Conservation (phyloP, 495 filamentous ascomycete species). For the Tuber microsphaerosporum region DNA sequence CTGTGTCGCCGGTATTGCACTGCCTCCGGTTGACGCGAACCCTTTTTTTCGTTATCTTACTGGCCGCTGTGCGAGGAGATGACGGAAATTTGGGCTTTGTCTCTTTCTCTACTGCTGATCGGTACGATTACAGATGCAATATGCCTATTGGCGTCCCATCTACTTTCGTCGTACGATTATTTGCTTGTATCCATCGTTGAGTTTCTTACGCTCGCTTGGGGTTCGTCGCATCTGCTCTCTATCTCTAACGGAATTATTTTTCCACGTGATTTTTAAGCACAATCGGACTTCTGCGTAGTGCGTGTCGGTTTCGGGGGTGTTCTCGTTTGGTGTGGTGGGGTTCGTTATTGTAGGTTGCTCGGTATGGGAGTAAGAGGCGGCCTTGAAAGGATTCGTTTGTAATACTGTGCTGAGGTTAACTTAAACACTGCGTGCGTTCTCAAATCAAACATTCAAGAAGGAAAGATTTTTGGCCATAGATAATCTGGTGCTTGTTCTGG, state of each 20-base stretch:
- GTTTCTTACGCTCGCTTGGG: no score
- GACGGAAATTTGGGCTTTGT: background rate
- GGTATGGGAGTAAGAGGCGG: background rate
- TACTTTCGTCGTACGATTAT: no score
- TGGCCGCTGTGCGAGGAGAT: background rate
- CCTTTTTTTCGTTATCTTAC: slow-evolving; percentile 48
- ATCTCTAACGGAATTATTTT: no score
- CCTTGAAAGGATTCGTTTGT: background rate
- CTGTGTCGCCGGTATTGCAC: slow-evolving; percentile 86
- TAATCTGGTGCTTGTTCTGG: background rate
- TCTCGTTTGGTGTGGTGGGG: no score
- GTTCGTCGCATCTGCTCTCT: no score
- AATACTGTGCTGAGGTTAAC: background rate
- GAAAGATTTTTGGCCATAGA: background rate
- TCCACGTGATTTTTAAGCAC: no score
- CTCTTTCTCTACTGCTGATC: background rate
- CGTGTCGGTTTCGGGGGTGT: no score
- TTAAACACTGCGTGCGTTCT: background rate
- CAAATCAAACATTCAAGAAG: background rate
- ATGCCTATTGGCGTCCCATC: no score
- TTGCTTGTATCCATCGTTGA: no score
- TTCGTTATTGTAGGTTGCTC: no score
- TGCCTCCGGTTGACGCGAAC: slow-evolving; percentile 78
- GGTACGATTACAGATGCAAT: no score
- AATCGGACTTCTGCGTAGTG: no score